Evolutionary conservation across 768 basidiomycete genomes (phyloP).

Genomic region (Zangia roseola): DNA sequence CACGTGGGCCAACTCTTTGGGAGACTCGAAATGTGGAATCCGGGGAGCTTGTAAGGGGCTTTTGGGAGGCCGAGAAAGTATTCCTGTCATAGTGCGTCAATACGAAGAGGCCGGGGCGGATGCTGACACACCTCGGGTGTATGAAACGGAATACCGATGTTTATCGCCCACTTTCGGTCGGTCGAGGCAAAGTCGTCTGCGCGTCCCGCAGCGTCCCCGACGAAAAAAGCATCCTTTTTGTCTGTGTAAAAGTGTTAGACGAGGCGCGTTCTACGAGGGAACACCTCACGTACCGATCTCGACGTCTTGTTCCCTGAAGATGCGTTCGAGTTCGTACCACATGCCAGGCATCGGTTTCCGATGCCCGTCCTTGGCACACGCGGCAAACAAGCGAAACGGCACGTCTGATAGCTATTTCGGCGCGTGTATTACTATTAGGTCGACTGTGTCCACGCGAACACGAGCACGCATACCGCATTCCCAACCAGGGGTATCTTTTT

Average conservation of each 20-base stretch:
- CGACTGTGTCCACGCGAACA: not conserved
- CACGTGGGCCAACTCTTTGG: slow-evolving; percentile 26
- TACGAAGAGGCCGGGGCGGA: not conserved
- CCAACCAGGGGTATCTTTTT: slow-evolving; percentile 72
- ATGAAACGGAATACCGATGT: slow-evolving; percentile 67
- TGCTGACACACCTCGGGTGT: slow-evolving; percentile 72
- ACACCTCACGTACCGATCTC: slow-evolving; percentile 54
- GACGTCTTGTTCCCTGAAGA: slow-evolving; percentile 57
- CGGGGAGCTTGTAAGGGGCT: slow-evolving; percentile 50
- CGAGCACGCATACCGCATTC: slow-evolving; percentile 44
- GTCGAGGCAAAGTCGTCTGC: slow-evolving; percentile 73
- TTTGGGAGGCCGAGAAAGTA: slow-evolving; percentile 63
- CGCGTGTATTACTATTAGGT: not conserved
- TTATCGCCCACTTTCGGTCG: slow-evolving; percentile 84
- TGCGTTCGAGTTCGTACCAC: slow-evolving; percentile 68
- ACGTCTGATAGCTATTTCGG: slow-evolving; percentile 58
- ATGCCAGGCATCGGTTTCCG: slow-evolving; percentile 89
- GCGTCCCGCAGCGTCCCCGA: slow-evolving; percentile 90
- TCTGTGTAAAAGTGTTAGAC: slow-evolving; percentile 44
- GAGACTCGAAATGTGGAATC: slow-evolving; percentile 62
- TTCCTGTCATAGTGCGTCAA: slow-evolving; percentile 47
- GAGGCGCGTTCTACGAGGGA: too few relatives aligned
- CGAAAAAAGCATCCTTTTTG: slow-evolving; percentile 64
- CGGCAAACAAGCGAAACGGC: slow-evolving; percentile 79
- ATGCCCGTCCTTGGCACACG: slow-evolving; percentile 68